Evolutionary conservation across 176 grass and related monocot genomes (phyloP).

Genomic region (Oryza longistaminata): DNA sequence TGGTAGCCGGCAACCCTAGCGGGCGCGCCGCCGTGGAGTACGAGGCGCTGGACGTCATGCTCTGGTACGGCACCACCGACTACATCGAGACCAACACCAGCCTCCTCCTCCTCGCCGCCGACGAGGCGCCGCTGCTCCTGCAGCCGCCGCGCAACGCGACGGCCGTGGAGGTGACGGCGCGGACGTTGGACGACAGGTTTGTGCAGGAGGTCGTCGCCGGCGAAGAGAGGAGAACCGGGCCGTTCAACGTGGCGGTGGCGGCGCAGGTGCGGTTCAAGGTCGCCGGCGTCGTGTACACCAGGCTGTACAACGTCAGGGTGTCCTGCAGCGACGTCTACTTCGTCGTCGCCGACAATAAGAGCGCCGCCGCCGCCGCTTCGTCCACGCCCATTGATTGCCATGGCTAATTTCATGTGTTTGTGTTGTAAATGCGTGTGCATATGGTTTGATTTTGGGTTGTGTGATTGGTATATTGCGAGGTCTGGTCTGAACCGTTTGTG

Average conservation of each 20-base stretch:
- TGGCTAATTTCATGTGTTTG: not conserved
- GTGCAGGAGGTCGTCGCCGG: not conserved
- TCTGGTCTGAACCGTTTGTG: too few species aligned
- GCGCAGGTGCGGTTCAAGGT: slow-evolving; percentile 6
- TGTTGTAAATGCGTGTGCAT: not conserved
- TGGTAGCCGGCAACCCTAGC: slow-evolving; percentile 1
- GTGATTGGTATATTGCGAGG: too few species aligned
- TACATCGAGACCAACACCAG: not conserved
- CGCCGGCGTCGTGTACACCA: not conserved
- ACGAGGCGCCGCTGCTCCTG: not conserved
- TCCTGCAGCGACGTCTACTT: not conserved
- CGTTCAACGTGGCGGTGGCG: slow-evolving; percentile 3
- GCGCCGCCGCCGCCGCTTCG: not conserved
- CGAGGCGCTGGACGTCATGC: not conserved
- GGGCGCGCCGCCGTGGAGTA: not conserved
- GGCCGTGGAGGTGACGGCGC: not conserved
- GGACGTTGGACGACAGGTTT: not conserved
- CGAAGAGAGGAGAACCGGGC: not conserved
- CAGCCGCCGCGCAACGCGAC: not conserved
- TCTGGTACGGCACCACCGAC: not conserved
- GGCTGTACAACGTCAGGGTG: slow-evolving; percentile 4
- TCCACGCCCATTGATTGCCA: not conserved
- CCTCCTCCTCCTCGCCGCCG: not conserved
- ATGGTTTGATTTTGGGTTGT: not conserved
- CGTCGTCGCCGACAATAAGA: not conserved